These are phyloP conservation scores for Prunus campanulata DNA, from an alignment of 306 rosid genomes.

Conservation along the genomic window DNA sequence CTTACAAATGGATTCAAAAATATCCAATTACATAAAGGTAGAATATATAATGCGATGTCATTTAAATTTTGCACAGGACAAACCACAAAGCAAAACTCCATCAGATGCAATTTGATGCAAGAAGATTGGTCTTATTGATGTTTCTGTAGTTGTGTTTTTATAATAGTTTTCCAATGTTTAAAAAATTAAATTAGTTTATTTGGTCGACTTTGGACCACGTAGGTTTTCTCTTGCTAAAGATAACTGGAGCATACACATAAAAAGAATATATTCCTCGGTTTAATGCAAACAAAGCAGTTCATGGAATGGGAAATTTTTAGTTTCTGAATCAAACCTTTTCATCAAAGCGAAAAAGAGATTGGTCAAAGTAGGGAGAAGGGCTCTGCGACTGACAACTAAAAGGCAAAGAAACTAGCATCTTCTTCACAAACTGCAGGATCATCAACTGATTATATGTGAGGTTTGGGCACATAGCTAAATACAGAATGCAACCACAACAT, in stretches of 20 bases:
- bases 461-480: conserved; percentile 5
- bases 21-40: background rate
- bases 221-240: background rate
- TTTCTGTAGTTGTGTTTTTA: background rate
- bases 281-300: background rate
- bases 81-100: background rate
- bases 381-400: conserved; percentile 87
- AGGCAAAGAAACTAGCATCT: conserved; percentile 86
- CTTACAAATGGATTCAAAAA: background rate
- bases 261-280: background rate
- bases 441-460: conserved; percentile 22
- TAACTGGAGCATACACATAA: background rate
- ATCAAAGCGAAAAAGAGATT: conserved; percentile 84
- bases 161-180: background rate
- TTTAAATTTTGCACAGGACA: background rate
- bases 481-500: background rate
- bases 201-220: background rate
- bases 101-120: background rate
- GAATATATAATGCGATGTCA: background rate
- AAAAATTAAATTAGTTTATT: background rate
- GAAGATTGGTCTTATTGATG: background rate
- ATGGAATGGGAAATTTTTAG: background rate
- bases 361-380: conserved; percentile 98
- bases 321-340: conserved; percentile 67
- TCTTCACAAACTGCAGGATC: conserved; percentile 85